Conservation (phyloP, 192 early-diverging fungal species). For the Backusella tarrabulga region DNA sequence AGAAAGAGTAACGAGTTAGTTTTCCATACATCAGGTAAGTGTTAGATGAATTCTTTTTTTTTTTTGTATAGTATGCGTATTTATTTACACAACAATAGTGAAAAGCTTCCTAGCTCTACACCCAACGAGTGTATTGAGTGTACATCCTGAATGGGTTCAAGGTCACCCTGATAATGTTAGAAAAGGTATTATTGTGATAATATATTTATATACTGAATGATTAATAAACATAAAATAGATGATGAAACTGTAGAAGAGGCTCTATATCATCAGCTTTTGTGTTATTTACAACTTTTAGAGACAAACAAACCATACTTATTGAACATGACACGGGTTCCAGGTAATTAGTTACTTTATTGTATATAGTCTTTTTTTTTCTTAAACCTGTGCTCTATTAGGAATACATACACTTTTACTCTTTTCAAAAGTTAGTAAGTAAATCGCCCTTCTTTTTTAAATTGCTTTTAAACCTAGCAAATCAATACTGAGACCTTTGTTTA, state of each 20-base stretch:
- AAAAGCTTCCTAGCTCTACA: conserved; percentile 58
- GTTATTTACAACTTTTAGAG: conserved; percentile 62
- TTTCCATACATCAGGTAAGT: conserved; percentile 58
- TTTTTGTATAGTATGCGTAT: not conserved
- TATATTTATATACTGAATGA: not conserved
- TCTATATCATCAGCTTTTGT: conserved; percentile 51
- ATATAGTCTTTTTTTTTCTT: not conserved
- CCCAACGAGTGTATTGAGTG: conserved; percentile 57
- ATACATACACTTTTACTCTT: conserved; percentile 58
- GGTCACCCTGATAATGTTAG: conserved; percentile 34
- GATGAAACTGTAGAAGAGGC: conserved; percentile 31
- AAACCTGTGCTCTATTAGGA: conserved; percentile 17
- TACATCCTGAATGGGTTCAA: conserved; percentile 59
- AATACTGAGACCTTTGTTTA: conserved; percentile 9
- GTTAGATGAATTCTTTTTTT: not conserved
- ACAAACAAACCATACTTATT: conserved; percentile 67
- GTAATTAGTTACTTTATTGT: not conserved
- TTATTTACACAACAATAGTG: conserved; percentile 5
- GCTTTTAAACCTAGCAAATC: not conserved
- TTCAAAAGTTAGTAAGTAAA: conserved; percentile 48
- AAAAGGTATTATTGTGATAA: conserved; percentile 16
- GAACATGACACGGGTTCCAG: conserved; percentile 59
- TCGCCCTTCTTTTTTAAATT: not conserved
- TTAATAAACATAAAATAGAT: conserved; percentile 17
- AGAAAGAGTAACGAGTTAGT: conserved; percentile 50